Base-by-base conservation (phyloP, 768 basidiomycete species). In the Leccinum fibrillosum region DNA sequence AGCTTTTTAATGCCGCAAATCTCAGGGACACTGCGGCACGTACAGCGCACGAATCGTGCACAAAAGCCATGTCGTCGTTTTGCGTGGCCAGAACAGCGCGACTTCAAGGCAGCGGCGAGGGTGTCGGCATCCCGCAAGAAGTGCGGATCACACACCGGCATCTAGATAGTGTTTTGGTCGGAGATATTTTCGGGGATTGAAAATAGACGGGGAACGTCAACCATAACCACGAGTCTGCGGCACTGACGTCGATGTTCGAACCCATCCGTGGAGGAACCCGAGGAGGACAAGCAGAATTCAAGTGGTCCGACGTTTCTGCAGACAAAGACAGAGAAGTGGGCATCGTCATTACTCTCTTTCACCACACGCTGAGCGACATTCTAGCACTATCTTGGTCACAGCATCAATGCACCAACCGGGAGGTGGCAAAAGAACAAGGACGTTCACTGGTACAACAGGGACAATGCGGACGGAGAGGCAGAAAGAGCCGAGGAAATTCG, bases 361-460 rank as follows among this genome's bases (percentile, higher is more conserved):
- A 19, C 52, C 23, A 28, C 17, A 32, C 50, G n/a, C 57, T 54
- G 49, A 61, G 30, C 34, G 25, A 51, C 50, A 5, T 57, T 52
- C 13, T 67, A 98, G 89, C 88, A 97, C 75, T 98, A 98, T 72
- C 85, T 98, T 3, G 95, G 95, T 5, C 92, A 96, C 70, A 91
- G 91, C 54, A 84, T 97, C 75, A 95, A 95, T 68, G 95, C 95
- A 2, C 95, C 95, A 0, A 92, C 92, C 1, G 95, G 95, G 2
- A 80, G 95, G 49, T 98, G 95, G 95, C 95, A 97, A 75, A 95
- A 95, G 76, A 93, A 94, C 77, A 94, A 95, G 71, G 95, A 98
- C 67, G 76, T 98, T 15, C 94, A 96, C 66, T 98, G 95, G 95
- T 98, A 96, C 69, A 83, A 77, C 65, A 85, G 94, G 28, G 92